phyloP scores from a whole-genome alignment of 176 grass and related monocot genomes.

The Cenchrus fungigraminus region DNA sequence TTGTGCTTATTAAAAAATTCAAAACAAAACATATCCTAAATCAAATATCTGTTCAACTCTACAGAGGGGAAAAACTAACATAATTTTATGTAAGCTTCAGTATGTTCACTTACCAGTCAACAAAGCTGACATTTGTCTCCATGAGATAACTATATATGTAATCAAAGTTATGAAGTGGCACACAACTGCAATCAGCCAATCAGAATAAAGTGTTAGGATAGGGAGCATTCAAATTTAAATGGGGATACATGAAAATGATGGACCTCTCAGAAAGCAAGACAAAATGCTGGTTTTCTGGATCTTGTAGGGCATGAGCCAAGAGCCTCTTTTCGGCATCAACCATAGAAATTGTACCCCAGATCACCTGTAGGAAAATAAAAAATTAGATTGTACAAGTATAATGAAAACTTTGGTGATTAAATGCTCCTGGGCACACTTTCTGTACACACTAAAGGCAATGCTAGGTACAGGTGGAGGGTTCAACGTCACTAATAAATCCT shows the following conservation, averaged over 20 bases:
- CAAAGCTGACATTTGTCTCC: conserved; percentile 97
- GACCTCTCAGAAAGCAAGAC: conserved; percentile 94
- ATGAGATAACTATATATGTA: conserved; percentile 96
- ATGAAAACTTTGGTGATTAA: not conserved
- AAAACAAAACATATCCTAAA: not conserved
- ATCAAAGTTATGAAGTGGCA: conserved; percentile 97
- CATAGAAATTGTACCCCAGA: conserved; percentile 97
- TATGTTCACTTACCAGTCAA: conserved; percentile 79
- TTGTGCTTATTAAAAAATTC: conserved; percentile 2
- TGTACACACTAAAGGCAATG: conserved; percentile 5
- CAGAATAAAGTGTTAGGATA: conserved; percentile 40
- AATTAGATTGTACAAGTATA: conserved; percentile 26
- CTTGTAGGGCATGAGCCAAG: conserved; percentile 88
- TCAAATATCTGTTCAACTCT: conserved; percentile 21
- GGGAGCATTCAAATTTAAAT: conserved; percentile 21
- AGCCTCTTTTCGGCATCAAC: conserved; percentile 95
- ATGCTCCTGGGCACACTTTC: not conserved
- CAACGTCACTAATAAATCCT: conserved; percentile 16
- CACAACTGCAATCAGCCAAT: conserved; percentile 68
- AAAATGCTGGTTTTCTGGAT: conserved; percentile 97
- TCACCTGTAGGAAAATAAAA: conserved; percentile 56
- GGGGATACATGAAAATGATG: conserved; percentile 24
- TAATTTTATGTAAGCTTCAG: conserved; percentile 16
- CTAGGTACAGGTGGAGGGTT: not conserved
- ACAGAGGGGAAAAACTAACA: not conserved